Percentiles rank a stretch among this genome's conserved stretches.
These are phyloP conservation scores for Lactifluus echinatus DNA, from an alignment of 768 basidiomycete genomes.

Conservation along the genomic window DNA sequence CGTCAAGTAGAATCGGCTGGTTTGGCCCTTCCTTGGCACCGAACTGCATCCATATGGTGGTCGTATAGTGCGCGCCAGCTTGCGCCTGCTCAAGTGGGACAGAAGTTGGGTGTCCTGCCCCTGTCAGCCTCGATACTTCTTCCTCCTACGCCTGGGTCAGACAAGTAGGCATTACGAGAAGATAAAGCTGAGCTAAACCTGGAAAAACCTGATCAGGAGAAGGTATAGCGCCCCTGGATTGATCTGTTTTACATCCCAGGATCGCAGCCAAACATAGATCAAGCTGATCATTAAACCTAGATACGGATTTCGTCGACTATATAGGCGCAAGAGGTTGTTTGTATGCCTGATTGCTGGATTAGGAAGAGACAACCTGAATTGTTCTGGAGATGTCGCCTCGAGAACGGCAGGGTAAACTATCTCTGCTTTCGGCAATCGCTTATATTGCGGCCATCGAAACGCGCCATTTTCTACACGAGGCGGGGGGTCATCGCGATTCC, in stretches of 20 bases:
- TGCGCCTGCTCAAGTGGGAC: constrained; percentile 4
- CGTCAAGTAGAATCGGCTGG: constrained; percentile 7
- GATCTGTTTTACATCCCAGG: constrained; percentile 16
- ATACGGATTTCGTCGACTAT: background rate
- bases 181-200: constrained; percentile 1
- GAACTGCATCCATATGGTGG: constrained; percentile 10
- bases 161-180: background rate
- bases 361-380: constrained; percentile 15
- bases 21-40: background rate
- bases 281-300: constrained; percentile 2
- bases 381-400: constrained; percentile 9
- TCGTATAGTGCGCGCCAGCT: constrained; percentile 1
- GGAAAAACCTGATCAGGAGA: constrained; percentile 18
- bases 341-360: constrained; percentile 6
- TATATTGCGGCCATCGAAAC: constrained; percentile 16
- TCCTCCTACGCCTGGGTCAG: constrained; percentile 5
- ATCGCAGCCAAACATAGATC: constrained; percentile 17
- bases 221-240: constrained; percentile 6
- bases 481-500: constrained; percentile 6
- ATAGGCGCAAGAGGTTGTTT: constrained; percentile 4
- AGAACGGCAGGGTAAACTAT: constrained; percentile 14
- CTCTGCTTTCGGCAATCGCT: constrained; percentile 1
- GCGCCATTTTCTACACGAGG: background rate
- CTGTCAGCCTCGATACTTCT: constrained; percentile 1
- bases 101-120: background rate